A percentile compares a stretch with the other conserved stretches of the same genome.
phyloP scores from a whole-genome alignment of 345 rosid species.

The Hevea brasiliensis region DNA sequence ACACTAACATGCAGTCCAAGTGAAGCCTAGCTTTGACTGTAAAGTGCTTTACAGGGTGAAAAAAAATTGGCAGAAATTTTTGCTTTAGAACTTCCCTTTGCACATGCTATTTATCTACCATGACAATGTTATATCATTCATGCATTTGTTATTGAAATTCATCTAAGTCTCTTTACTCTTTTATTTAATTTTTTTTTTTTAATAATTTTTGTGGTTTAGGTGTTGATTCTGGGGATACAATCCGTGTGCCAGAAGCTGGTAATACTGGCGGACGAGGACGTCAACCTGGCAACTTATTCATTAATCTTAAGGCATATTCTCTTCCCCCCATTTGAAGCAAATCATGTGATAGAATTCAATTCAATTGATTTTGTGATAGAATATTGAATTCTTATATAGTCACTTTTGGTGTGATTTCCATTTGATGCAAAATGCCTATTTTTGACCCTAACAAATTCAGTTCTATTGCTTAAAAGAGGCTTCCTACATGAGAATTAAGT shows the following conservation, averaged over 20 bases:
- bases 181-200: background rate
- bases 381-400: background rate
- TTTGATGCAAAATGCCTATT: background rate
- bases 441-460: background rate
- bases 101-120: constrained; percentile 6
- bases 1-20: background rate
- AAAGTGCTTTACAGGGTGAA: background rate
- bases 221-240: constrained; percentile 80
- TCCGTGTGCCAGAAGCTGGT: constrained; percentile 70
- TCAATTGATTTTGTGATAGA: background rate
- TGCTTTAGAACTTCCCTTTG: background rate
- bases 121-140: background rate
- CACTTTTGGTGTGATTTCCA: background rate
- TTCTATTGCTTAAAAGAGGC: background rate
- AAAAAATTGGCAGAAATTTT: background rate
- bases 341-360: background rate
- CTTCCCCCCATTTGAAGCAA: background rate
- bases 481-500: background rate
- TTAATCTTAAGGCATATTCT: constrained; percentile 66
- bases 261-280: constrained; percentile 55
- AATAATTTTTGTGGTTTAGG: constrained; percentile 56
- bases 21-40: background rate
- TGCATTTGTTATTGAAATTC: constrained; percentile 7
- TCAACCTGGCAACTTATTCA: constrained; percentile 70
- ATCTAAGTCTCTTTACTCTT: background rate